phyloP scores from a whole-genome alignment of 2,329 filamentous ascomycete species.

The Nothophoma quercina region DNA sequence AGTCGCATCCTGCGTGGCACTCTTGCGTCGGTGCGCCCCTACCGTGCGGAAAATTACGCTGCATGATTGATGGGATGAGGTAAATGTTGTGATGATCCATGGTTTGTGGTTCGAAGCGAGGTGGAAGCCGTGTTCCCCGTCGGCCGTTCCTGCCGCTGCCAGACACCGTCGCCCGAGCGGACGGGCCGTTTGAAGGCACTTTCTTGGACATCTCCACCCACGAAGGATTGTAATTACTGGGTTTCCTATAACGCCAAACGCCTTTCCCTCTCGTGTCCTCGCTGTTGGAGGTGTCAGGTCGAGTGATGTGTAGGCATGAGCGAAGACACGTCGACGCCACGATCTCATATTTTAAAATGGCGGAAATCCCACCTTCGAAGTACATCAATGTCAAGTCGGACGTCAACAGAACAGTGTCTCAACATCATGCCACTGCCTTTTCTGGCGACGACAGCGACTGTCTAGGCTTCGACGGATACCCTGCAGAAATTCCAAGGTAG shows the following conservation, averaged over 20 bases:
- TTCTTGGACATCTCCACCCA: neutral
- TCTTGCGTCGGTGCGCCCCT: neutral
- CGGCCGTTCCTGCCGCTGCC: conserved; percentile 4
- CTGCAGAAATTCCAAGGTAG: neutral
- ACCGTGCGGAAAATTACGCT: conserved; percentile 9
- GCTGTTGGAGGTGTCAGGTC: neutral
- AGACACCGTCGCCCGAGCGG: neutral
- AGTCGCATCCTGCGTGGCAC: neutral
- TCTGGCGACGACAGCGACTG: too few species aligned
- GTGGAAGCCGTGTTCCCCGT: neutral
- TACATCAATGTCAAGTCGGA: too few species aligned
- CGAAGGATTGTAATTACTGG: conserved; percentile 7
- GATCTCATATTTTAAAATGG: too few species aligned
- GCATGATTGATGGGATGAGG: neutral
- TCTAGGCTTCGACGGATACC: neutral
- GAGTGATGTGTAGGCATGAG: conserved; percentile 1
- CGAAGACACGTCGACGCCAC: neutral
- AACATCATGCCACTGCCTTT: too few species aligned
- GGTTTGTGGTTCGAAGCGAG: neutral
- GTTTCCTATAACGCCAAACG: neutral
- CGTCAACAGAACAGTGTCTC: neutral
- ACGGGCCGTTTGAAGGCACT: conserved; percentile 3
- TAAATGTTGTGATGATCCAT: conserved; percentile 11
- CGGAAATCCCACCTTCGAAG: too few species aligned
- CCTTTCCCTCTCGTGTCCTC: conserved; percentile 3